Evolutionary conservation across 768 basidiomycete species (phyloP).

Genomic region (Trametes cinnabarina): DNA sequence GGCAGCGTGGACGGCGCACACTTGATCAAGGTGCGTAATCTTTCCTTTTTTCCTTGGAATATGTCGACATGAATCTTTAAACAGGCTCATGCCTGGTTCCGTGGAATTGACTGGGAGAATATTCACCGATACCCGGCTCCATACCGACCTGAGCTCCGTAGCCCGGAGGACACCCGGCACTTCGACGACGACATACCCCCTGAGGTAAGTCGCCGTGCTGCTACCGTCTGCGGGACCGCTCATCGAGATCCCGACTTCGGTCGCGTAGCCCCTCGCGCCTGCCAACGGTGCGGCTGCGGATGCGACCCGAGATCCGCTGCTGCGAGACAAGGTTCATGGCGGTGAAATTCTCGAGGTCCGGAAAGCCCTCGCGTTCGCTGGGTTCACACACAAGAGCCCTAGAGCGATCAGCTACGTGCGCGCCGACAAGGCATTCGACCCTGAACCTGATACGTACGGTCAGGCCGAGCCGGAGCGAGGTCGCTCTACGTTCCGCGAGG

Average conservation of each 20-base stretch:
- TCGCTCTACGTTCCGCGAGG: conserved; percentile 60
- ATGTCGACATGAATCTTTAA: conserved; percentile 2
- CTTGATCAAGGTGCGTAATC: conserved; percentile 71
- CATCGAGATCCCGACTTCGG: background rate
- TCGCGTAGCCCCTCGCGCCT: conserved; percentile 73
- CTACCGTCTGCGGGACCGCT: background rate
- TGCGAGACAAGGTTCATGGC: conserved; percentile 83
- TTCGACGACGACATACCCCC: conserved; percentile 93
- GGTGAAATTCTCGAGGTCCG: conserved; percentile 84
- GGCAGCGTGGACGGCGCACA: conserved; percentile 80
- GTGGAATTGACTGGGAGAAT: conserved; percentile 84
- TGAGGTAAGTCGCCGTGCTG: conserved; percentile 53
- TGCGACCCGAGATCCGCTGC: conserved; percentile 84
- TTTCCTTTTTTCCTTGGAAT: background rate
- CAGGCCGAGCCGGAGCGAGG: conserved; percentile 54
- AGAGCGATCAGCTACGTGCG: conserved; percentile 73
- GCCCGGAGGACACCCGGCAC: conserved; percentile 88
- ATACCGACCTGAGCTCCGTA: conserved; percentile 79
- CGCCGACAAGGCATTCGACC: conserved; percentile 71
- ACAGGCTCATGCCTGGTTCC: conserved; percentile 88
- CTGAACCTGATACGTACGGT: conserved; percentile 48
- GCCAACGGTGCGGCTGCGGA: conserved; percentile 83
- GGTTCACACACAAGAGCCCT: conserved; percentile 89
- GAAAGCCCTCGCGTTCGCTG: conserved; percentile 88
- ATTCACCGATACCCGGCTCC: conserved; percentile 84